A percentile compares a stretch with the other conserved stretches of the same genome.
phyloP scores from a whole-genome alignment of 2,329 filamentous ascomycete genomes.

The Aspergillus ochraceoroseus region DNA sequence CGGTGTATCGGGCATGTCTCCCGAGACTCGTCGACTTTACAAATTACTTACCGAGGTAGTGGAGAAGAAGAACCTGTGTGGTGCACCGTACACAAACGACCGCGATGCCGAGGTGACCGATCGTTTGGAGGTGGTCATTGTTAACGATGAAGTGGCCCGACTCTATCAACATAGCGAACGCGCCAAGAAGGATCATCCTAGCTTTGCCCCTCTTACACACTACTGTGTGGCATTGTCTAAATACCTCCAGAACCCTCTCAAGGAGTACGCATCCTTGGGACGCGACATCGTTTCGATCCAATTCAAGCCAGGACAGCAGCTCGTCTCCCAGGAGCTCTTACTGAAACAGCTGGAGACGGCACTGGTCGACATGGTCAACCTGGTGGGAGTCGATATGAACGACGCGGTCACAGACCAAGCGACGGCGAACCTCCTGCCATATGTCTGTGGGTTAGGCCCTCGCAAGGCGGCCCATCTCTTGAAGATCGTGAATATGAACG shows the following conservation, averaged over 20 bases:
- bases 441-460: conserved; percentile 83
- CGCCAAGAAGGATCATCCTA: conserved; percentile 73
- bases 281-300: conserved; percentile 80
- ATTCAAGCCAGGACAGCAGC: conserved; percentile 84
- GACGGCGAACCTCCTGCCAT: conserved; percentile 81
- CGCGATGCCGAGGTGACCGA: conserved; percentile 70
- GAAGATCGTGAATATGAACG: conserved; percentile 88
- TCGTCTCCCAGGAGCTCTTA: conserved; percentile 82
- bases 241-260: conserved; percentile 92
- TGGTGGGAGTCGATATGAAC: conserved; percentile 92
- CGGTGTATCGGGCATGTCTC: conserved; percentile 80
- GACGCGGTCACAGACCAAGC: conserved; percentile 78
- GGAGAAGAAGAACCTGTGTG: conserved; percentile 68
- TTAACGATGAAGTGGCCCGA: conserved; percentile 96
- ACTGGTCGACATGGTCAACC: conserved; percentile 97
- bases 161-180: conserved; percentile 88
- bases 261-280: conserved; percentile 90
- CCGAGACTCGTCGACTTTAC: conserved; percentile 78
- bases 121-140: conserved; percentile 78
- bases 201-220: conserved; percentile 68
- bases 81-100: conserved; percentile 81
- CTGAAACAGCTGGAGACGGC: conserved; percentile 85
- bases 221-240: conserved; percentile 87
- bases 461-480: conserved; percentile 80
- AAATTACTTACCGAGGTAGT: conserved; percentile 76